Evolutionary conservation across 2,329 filamentous ascomycete genomes (phyloP), one percentile per base, ranked within the genome.

Genomic region (Chrysoporthe austroafricana): DNA sequence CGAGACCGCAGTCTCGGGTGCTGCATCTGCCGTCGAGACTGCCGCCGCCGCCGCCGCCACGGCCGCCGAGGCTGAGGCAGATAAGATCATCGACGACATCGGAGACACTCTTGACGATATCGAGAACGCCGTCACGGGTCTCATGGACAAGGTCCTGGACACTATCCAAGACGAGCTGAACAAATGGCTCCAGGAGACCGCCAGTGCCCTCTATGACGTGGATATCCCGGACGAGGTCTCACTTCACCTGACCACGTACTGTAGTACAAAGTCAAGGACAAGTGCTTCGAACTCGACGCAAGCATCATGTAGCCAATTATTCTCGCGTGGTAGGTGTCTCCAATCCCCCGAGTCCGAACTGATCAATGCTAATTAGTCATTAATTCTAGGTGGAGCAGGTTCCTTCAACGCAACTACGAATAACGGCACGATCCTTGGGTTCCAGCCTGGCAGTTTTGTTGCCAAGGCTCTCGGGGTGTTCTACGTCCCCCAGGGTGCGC

Each of bases 171-270:
- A 69, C 59, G 52, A 62, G 43, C 58, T 69, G 6, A 69, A 69
- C 62, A 57, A 58, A 21, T 69, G 68, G 68, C 68, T 69, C 18
- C 50, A 65, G 42, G 68, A 69, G 43, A 59, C 56, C n/a, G 62
- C 68, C 36, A 46, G 42, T 2, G 43, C 65, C 18, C 68, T 69
- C 58, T 58, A 67, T 52, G 68, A 67, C 39, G 9, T 69, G 36
- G 65, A 67, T 44, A 54, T 69, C 42, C 65, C 68, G 2, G 61
- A 52, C 50, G 62, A 26, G 44, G 59, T 69, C 43, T 67, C 68
- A n/a, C 57, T 69, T 26, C 68, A 69, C 68, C 39, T 69, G 62
- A 69, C 68, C 26, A 69, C 65, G 16, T 67, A 62, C 62, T 69
- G 68, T 44, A 67, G 58, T 58, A 50, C 61, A 13, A 59, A 46